A percentile compares a stretch with the other conserved stretches of the same genome.
phyloP scores from a whole-genome alignment of 2,329 filamentous ascomycete species.

The Ascochyta rabiei region DNA sequence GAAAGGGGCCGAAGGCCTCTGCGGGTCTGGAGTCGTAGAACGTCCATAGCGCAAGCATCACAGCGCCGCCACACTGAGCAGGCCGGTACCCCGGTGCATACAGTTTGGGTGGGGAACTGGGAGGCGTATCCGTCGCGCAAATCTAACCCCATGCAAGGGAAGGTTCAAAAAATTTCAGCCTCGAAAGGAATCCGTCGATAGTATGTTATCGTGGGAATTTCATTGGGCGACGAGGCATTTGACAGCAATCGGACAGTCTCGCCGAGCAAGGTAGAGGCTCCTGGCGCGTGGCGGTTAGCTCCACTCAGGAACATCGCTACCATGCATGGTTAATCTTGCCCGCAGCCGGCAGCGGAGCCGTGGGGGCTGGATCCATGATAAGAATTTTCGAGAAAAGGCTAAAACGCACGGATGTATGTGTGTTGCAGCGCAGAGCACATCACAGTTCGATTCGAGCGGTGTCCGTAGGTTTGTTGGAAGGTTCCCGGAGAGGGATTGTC shows the following conservation, averaged over 20 bases:
- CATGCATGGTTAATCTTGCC: slow-evolving; percentile 18
- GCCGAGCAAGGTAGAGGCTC: slow-evolving; percentile 20
- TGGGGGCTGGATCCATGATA: slow-evolving; percentile 19
- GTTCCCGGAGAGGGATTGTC: background rate
- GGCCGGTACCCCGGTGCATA: slow-evolving; percentile 13
- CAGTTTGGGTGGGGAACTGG: slow-evolving; percentile 9
- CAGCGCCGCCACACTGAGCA: slow-evolving; percentile 14
- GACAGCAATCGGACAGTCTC: slow-evolving; percentile 14
- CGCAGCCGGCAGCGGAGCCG: slow-evolving; percentile 16
- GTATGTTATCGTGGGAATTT: slow-evolving; percentile 14
- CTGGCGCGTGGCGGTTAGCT: slow-evolving; percentile 18
- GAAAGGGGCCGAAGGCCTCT: slow-evolving; percentile 16
- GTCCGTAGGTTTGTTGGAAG: slow-evolving; percentile 7
- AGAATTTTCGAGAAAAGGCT: slow-evolving; percentile 13
- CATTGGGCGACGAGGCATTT: slow-evolving; percentile 10
- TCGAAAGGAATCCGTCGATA: slow-evolving; percentile 9
- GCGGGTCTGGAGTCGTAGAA: slow-evolving; percentile 10
- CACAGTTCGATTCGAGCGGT: slow-evolving; percentile 7
- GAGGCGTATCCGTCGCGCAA: slow-evolving; percentile 13
- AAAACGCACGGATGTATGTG: slow-evolving; percentile 2
- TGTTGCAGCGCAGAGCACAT: background rate
- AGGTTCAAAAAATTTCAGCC: slow-evolving; percentile 17
- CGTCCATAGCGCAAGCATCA: slow-evolving; percentile 10
- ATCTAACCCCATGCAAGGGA: slow-evolving; percentile 12
- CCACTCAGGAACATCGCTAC: slow-evolving; percentile 19